Percentiles rank a stretch among this genome's conserved stretches.
These are phyloP conservation scores for Vigna mungo DNA, from an alignment of 306 rosid genomes.

Conservation along the genomic window DNA sequence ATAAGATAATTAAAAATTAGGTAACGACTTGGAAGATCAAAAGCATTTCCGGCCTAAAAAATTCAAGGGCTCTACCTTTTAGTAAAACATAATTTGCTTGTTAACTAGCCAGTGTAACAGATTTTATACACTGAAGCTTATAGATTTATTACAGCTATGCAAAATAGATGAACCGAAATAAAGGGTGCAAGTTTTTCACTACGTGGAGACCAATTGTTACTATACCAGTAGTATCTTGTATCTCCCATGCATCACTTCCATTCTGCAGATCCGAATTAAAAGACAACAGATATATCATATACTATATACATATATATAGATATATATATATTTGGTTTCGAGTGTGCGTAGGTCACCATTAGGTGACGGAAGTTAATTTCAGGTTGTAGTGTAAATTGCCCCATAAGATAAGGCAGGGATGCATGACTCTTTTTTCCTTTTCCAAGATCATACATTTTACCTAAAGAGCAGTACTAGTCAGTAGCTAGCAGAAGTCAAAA, in stretches of 20 bases:
- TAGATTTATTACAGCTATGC: not conserved
- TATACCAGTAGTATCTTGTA: not conserved
- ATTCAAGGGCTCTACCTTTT: not conserved
- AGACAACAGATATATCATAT: slow-evolving; percentile 1
- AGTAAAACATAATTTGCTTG: not conserved
- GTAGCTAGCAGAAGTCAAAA: not conserved
- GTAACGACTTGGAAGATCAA: slow-evolving; percentile 25
- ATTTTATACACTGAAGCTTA: not conserved
- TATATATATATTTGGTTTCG: not conserved
- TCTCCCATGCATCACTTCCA: not conserved
- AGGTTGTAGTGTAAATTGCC: slow-evolving; percentile 3
- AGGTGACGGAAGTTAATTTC: not conserved
- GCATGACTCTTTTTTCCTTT: not conserved
- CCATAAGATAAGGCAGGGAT: not conserved
- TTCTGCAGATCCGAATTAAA: not conserved
- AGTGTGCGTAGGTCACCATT: not conserved
- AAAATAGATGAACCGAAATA: not conserved
- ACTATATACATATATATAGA: too few species aligned
- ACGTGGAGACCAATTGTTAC: not conserved
- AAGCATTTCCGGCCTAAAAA: not conserved
- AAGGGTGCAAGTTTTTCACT: slow-evolving; percentile 6
- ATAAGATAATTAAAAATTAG: slow-evolving; percentile 27
- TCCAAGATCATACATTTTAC: not conserved
- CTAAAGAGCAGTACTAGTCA: not conserved
- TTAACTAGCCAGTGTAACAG: slow-evolving; percentile 2